Evolutionary conservation across 768 basidiomycete species (phyloP).

Genomic region (Hirschioporus abietinus): DNA sequence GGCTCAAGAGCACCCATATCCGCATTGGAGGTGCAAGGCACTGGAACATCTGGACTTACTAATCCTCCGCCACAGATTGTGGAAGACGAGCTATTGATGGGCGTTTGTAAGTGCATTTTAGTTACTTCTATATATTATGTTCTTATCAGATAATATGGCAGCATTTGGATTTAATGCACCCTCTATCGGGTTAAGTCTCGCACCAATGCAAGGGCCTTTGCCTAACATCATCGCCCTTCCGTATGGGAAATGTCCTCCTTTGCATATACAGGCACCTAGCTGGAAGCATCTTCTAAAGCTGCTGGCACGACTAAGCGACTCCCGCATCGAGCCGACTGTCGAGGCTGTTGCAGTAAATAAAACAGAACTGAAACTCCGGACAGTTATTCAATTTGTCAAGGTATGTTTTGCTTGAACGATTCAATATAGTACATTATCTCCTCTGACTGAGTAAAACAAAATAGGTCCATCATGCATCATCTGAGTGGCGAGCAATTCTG

Average conservation of each 20-base stretch:
- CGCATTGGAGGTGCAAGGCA: not conserved
- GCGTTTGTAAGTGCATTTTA: not conserved
- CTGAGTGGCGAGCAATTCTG: slow-evolving; percentile 68
- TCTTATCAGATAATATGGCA: slow-evolving; percentile 22
- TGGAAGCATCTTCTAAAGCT: slow-evolving; percentile 73
- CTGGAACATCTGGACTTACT: not conserved
- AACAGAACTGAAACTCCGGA: slow-evolving; percentile 54
- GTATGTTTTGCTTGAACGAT: slow-evolving; percentile 30
- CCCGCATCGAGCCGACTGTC: slow-evolving; percentile 64
- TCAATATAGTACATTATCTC: slow-evolving; percentile 1
- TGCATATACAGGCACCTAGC: slow-evolving; percentile 68
- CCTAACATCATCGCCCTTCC: slow-evolving; percentile 74
- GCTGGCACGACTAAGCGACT: slow-evolving; percentile 67
- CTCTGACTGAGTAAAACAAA: slow-evolving; percentile 7
- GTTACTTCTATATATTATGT: not conserved
- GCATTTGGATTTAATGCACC: slow-evolving; percentile 67
- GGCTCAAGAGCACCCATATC: not conserved
- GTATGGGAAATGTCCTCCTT: slow-evolving; percentile 57
- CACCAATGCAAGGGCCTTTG: slow-evolving; percentile 47
- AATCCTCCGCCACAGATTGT: not conserved
- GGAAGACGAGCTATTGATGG: slow-evolving; percentile 2
- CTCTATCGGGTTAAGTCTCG: slow-evolving; percentile 39
- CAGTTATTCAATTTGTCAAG: slow-evolving; percentile 76
- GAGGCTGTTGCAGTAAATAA: slow-evolving; percentile 59
- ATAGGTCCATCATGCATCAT: slow-evolving; percentile 53